Evolutionary conservation across 306 rosid species (phyloP).

Genomic region (Delonix regia): DNA sequence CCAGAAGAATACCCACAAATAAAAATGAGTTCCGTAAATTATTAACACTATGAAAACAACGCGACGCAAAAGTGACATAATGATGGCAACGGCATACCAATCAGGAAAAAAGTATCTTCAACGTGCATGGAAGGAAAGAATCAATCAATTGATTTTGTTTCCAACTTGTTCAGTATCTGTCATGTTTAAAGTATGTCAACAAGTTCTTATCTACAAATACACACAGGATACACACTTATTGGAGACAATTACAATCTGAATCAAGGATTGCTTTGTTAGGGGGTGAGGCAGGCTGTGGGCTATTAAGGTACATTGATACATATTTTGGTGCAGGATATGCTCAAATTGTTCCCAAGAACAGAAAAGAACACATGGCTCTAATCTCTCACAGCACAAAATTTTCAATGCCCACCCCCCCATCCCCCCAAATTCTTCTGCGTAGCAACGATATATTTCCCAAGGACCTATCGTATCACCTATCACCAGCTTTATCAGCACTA

Average conservation of each 20-base stretch:
- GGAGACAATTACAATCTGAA: conserved; percentile 45
- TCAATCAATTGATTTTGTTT: conserved; percentile 33
- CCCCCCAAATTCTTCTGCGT: conserved; percentile 15
- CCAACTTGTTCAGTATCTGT: conserved; percentile 36
- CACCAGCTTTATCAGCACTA: conserved; percentile 59
- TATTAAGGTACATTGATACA: conserved; percentile 34
- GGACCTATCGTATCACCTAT: conserved; percentile 48
- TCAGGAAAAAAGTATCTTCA: conserved; percentile 23
- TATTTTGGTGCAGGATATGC: conserved; percentile 37
- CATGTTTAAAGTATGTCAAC: conserved; percentile 46
- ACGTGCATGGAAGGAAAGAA: conserved; percentile 30
- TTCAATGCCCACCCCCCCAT: conserved; percentile 6
- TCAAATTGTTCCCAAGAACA: conserved; percentile 35
- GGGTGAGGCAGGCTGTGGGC: conserved; percentile 30
- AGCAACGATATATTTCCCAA: conserved; percentile 35
- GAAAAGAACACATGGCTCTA: conserved; percentile 39
- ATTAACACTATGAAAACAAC: conserved; percentile 1
- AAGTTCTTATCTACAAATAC: conserved; percentile 63
- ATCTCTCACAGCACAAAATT: conserved; percentile 38
- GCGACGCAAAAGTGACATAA: neutral
- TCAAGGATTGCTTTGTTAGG: conserved; percentile 31
- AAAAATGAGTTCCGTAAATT: neutral
- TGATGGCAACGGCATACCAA: conserved; percentile 1
- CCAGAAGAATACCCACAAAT: too few species aligned
- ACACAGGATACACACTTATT: conserved; percentile 48